Evolutionary conservation across 2,329 filamentous ascomycete species (phyloP).

Genomic region (Cryphonectria japonica): DNA sequence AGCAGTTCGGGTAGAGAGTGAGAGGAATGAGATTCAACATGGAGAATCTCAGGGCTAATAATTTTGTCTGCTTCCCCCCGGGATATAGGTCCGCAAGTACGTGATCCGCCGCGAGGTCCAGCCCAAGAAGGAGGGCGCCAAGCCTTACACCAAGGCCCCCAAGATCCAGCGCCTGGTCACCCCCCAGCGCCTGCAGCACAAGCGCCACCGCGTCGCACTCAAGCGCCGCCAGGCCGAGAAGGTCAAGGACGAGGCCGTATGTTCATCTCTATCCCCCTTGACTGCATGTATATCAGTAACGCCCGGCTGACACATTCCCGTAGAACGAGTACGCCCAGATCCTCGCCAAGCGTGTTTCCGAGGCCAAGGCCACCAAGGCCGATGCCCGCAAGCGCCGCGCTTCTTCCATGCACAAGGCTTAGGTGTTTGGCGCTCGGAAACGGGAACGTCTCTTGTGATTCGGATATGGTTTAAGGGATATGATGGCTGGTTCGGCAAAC

Average conservation of each 20-base stretch:
- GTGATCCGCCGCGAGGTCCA: constrained; percentile 98
- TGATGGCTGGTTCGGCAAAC: constrained; percentile 25
- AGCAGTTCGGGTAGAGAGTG: constrained; percentile 63
- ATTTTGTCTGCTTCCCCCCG: constrained; percentile 41
- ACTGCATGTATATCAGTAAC: constrained; percentile 8
- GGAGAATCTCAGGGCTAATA: constrained; percentile 40
- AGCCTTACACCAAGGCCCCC: constrained; percentile 99
- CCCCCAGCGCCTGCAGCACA: constrained; percentile 99
- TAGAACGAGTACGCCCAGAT: constrained; percentile 97
- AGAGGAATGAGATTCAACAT: constrained; percentile 42
- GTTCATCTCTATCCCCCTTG: constrained; percentile 42
- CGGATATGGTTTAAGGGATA: constrained; percentile 29
- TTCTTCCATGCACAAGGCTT: constrained; percentile 86
- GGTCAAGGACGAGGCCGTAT: constrained; percentile 98
- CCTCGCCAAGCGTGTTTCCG: constrained; percentile 94
- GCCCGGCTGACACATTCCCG: constrained; percentile 44
- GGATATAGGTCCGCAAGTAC: constrained; percentile 90
- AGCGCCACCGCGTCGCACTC: constrained; percentile 96
- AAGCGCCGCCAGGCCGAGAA: constrained; percentile 98
- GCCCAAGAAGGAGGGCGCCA: constrained; percentile 96
- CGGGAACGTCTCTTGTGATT: constrained; percentile 44
- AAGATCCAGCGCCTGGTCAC: constrained; percentile 99
- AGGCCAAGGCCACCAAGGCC: constrained; percentile 92
- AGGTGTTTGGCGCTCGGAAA: constrained; percentile 49
- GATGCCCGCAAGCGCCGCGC: constrained; percentile 97